Percentiles rank a stretch among this genome's conserved stretches.
These are phyloP conservation scores for Lumnitzera littorea DNA, from an alignment of 345 rosid genomes.

Conservation along the genomic window DNA sequence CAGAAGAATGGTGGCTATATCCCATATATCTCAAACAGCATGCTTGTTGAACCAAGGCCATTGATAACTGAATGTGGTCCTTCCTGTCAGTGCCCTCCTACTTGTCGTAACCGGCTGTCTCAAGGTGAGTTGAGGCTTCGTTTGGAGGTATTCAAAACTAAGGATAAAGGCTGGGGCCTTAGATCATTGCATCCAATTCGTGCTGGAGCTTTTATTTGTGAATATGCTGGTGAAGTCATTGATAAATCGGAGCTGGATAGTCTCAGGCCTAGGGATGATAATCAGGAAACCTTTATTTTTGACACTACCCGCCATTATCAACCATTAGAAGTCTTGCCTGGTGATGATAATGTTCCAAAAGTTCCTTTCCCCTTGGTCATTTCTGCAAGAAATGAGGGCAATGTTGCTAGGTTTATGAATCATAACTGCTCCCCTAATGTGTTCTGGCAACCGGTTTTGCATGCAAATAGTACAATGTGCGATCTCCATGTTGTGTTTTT, in stretches of 20 bases:
- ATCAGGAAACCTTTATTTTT: constrained; percentile 1
- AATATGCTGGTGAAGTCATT: constrained; percentile 37
- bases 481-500: constrained; percentile 23
- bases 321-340: not conserved
- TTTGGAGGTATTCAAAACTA: constrained; percentile 48
- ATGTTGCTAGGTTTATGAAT: constrained; percentile 34
- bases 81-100: constrained; percentile 38
- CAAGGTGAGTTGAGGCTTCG: constrained; percentile 38
- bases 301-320: not conserved
- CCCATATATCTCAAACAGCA: constrained; percentile 25
- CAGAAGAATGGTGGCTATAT: constrained; percentile 37
- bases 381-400: constrained; percentile 21
- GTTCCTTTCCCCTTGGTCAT: constrained; percentile 12
- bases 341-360: no score
- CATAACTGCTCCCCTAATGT: constrained; percentile 30
- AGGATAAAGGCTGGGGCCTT: constrained; percentile 44
- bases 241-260: not conserved
- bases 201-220: constrained; percentile 47
- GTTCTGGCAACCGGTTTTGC: constrained; percentile 24
- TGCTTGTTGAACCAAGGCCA: constrained; percentile 27
- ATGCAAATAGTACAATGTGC: constrained; percentile 10
- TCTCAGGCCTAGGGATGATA: not conserved
- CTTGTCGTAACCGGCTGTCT: constrained; percentile 38
- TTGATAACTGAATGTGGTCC: constrained; percentile 46
- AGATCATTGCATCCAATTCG: constrained; percentile 45